Evolutionary conservation across 2,329 filamentous ascomycete species (phyloP), one percentile per base, ranked within the genome.

Genomic region (Orbilia javanica): DNA sequence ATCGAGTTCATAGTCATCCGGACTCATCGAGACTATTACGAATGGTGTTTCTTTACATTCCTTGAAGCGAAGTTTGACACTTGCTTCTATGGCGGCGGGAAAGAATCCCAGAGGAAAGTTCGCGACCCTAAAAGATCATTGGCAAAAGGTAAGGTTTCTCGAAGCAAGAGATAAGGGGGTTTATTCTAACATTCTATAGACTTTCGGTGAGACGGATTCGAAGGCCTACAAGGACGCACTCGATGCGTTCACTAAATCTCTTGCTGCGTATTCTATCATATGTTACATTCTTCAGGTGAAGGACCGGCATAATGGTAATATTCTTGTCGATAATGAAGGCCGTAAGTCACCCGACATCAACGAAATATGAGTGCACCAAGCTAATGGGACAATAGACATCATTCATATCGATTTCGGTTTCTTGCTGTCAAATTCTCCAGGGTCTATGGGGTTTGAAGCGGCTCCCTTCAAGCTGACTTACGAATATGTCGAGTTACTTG

Each of bases 361-460:
- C n/a, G 36, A n/a, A 29, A 36, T 36, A 1, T 34, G 52, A 13
- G 2, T 13, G 7, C 39, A 39, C n/a, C 62, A 34, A 42, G 39
- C 31, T 70, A 48, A 65, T 7, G 15, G 27, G 31, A 34, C 34
- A 6, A 34, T 70, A 80, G 80, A 96, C 83, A 94, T 95, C 71
- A 90, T 96, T 78, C 93, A 96, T 83, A 96, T 96, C 79, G 93
- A 96, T 84, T 96, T 96, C 84, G 93, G 93, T 69, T 96, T 96
- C 83, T 95, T 96, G 92, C 86, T 96, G 36, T 94, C 92, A 55
- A 96, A 96, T 84, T 94, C 92, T 0, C 93, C 93, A 0, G 93
- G 93, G 0, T 92, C 90, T 7, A 92, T 96, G 82, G 92, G 92
- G 1, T 96, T 96, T 81, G 93, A 96, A 84, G 93, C 93, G 13